phyloP scores from a whole-genome alignment of 352 stramenopile species.

The Globisporangium splendens region DNA sequence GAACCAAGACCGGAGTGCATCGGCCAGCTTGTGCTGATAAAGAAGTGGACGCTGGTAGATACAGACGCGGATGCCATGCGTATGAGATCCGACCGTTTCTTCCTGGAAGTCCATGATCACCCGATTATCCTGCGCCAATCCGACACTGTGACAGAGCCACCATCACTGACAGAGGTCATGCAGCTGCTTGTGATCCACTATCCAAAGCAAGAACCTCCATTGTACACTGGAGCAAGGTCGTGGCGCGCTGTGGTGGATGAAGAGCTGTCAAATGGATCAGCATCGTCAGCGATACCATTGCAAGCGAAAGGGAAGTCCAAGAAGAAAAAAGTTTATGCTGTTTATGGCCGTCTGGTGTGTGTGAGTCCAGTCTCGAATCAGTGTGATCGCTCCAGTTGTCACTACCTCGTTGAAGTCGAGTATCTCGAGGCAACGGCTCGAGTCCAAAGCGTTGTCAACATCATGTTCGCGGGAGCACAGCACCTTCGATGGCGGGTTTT shows the following conservation, averaged over 20 bases:
- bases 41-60: conserved; percentile 51
- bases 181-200: conserved; percentile 29
- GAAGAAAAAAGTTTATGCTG: conserved; percentile 33
- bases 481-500: conserved; percentile 45
- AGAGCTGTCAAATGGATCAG: background rate
- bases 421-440: background rate
- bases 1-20: conserved; percentile 30
- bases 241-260: conserved; percentile 19
- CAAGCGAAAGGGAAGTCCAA: conserved; percentile 14
- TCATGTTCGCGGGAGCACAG: conserved; percentile 41
- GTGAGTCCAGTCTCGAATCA: conserved; percentile 59
- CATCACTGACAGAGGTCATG: conserved; percentile 18
- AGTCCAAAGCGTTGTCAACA: conserved; percentile 36
- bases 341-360: conserved; percentile 42
- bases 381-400: conserved; percentile 25
- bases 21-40: conserved; percentile 53
- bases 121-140: conserved; percentile 7
- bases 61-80: conserved; percentile 2
- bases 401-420: conserved; percentile 74
- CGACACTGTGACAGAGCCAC: conserved; percentile 2
- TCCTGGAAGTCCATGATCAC: conserved; percentile 42
- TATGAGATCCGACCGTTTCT: conserved; percentile 10
- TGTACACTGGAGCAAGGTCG: conserved; percentile 29
- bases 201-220: conserved; percentile 33
- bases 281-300: background rate